A percentile compares a stretch with the other conserved stretches of the same genome.
phyloP scores from a whole-genome alignment of 306 rosid genomes.

The Dalbergia cochinchinensis region DNA sequence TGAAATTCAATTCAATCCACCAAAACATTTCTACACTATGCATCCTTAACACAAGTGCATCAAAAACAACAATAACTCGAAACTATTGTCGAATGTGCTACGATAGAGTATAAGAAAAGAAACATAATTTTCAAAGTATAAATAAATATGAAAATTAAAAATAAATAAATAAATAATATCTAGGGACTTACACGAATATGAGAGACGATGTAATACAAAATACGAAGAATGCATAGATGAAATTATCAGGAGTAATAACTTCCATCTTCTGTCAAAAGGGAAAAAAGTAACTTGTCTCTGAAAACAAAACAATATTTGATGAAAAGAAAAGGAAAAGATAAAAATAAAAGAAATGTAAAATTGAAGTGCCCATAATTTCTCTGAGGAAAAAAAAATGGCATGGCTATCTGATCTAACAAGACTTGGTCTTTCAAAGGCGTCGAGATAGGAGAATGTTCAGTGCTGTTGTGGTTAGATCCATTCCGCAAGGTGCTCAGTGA shows the following conservation, averaged over 20 bases:
- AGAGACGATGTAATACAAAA: constrained; percentile 59
- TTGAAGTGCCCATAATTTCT: background rate
- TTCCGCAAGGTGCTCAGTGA: background rate
- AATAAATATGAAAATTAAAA: background rate
- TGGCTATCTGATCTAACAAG: background rate
- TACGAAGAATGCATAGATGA: constrained; percentile 62
- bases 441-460: background rate
- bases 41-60: constrained; percentile 19
- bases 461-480: background rate
- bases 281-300: constrained; percentile 12
- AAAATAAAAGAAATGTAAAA: background rate
- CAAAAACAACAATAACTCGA: background rate
- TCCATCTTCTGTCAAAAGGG: constrained; percentile 57
- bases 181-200: constrained; percentile 69
- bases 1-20: constrained; percentile 24
- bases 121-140: background rate
- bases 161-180: background rate
- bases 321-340: background rate
- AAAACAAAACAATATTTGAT: constrained; percentile 20
- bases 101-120: constrained; percentile 9
- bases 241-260: constrained; percentile 61
- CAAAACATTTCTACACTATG: background rate
- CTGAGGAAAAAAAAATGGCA: background rate
- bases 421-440: background rate
- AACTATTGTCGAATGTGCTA: constrained; percentile 4